Percentiles rank a stretch among this genome's conserved stretches.
phyloP scores from a whole-genome alignment of 208 protist genomes.

The Wallacemonas sp. region DNA sequence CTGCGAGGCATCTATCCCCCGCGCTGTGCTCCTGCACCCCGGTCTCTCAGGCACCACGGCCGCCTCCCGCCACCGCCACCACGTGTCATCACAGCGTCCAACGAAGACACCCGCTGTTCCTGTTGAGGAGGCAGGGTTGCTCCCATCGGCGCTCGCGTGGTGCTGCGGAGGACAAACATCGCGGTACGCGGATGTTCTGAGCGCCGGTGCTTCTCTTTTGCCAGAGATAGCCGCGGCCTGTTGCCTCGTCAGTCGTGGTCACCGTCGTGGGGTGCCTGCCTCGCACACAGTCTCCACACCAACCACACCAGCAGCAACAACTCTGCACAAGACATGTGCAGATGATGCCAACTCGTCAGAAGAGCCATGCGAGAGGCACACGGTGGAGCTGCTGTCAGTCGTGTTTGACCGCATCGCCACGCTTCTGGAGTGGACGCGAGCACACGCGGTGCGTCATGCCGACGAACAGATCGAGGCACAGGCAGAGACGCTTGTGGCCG shows the following conservation, averaged over 20 bases:
- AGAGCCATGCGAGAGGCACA: neutral
- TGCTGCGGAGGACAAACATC: conserved; percentile 12
- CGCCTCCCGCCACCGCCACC: too few species aligned
- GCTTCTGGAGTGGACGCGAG: conserved; percentile 20
- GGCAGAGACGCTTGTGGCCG: neutral
- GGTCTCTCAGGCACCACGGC: too few species aligned
- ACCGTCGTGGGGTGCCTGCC: neutral
- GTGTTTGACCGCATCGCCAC: conserved; percentile 21
- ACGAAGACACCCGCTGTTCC: too few species aligned
- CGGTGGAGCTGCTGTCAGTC: neutral
- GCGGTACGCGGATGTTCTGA: conserved; percentile 14
- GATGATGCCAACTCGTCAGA: neutral
- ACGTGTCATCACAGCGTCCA: too few species aligned
- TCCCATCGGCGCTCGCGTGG: conserved; percentile 7
- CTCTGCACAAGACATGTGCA: too few species aligned
- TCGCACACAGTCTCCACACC: too few species aligned
- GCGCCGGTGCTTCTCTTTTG: neutral
- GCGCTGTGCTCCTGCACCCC: neutral
- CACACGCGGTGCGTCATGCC: conserved; percentile 1
- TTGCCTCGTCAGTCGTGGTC: neutral
- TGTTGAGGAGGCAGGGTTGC: neutral
- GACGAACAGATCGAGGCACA: neutral
- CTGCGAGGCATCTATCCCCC: conserved; percentile 31
- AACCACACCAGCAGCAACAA: too few species aligned
- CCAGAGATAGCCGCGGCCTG: neutral